A percentile compares a stretch with the other conserved stretches of the same genome.
These are phyloP conservation scores for Tylopilus intermedius DNA, from an alignment of 768 basidiomycete species.

Conservation along the genomic window DNA sequence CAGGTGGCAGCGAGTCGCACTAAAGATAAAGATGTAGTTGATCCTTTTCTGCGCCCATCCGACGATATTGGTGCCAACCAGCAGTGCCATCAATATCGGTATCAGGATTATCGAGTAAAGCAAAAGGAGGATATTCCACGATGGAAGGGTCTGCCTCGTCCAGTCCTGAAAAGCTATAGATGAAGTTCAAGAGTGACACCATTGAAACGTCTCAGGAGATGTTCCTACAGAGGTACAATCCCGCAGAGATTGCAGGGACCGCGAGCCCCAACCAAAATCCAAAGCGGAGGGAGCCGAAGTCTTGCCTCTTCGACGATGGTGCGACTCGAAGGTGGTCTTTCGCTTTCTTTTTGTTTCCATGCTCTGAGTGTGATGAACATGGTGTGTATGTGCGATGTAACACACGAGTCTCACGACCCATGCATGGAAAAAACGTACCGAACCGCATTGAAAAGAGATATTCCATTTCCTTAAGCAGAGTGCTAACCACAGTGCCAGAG, in stretches of 20 bases:
- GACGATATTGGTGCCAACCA: slow-evolving; percentile 79
- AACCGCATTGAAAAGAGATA: slow-evolving; percentile 72
- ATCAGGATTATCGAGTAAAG: slow-evolving; percentile 73
- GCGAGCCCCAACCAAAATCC: slow-evolving; percentile 71
- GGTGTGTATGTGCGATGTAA: background rate
- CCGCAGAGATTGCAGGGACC: slow-evolving; percentile 61
- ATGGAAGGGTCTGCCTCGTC: slow-evolving; percentile 52
- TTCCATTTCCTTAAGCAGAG: slow-evolving; percentile 74
- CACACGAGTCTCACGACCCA: background rate
- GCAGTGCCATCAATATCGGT: slow-evolving; percentile 67
- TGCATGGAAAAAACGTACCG: slow-evolving; percentile 41
- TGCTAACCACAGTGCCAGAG: slow-evolving; percentile 52
- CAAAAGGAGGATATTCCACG: slow-evolving; percentile 70
- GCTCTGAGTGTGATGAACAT: slow-evolving; percentile 30
- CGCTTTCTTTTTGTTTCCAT: slow-evolving; percentile 78
- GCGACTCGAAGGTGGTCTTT: slow-evolving; percentile 57
- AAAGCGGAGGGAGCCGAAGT: slow-evolving; percentile 69
- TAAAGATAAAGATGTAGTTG: slow-evolving; percentile 92
- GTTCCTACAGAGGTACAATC: slow-evolving; percentile 51
- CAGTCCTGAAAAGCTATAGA: slow-evolving; percentile 49
- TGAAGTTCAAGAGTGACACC: background rate
- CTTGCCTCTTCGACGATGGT: slow-evolving; percentile 49
- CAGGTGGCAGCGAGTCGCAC: slow-evolving; percentile 29
- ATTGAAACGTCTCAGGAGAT: background rate
- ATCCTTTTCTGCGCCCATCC: slow-evolving; percentile 75